These are phyloP conservation scores for Haplosporangium gracile DNA, from an alignment of 192 early-diverging fungal genomes.

Conservation along the genomic window DNA sequence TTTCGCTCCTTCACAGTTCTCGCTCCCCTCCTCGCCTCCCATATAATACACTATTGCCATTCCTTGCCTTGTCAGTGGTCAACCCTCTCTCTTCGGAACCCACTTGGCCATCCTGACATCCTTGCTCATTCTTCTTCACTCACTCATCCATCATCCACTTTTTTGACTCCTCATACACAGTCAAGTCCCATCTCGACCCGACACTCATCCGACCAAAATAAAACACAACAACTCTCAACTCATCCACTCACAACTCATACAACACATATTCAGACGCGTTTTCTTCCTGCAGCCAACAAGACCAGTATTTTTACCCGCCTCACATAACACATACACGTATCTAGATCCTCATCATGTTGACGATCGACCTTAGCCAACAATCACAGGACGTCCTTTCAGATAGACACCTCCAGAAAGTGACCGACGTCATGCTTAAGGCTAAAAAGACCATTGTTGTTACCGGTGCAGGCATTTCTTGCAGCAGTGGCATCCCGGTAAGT, in stretches of 20 bases:
- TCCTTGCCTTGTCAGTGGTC: background rate
- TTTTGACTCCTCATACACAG: background rate
- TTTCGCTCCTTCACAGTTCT: background rate
- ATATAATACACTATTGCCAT: background rate
- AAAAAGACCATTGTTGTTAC: constrained; percentile 78
- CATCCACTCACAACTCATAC: background rate
- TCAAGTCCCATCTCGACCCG: background rate
- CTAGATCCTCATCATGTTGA: constrained; percentile 27
- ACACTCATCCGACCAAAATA: background rate
- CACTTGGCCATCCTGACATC: background rate
- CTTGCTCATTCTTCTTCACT: background rate
- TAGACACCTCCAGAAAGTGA: constrained; percentile 35
- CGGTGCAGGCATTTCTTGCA: constrained; percentile 93
- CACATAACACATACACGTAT: background rate
- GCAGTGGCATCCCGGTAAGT: constrained; percentile 88
- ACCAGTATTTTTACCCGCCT: background rate
- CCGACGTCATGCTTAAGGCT: constrained; percentile 53
- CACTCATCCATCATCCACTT: background rate
- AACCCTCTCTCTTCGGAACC: background rate
- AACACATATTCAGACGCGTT: background rate
- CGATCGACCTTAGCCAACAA: constrained; percentile 42
- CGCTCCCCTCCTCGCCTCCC: background rate
- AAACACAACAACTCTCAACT: background rate
- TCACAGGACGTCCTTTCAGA: constrained; percentile 20
- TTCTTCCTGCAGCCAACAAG: background rate